Evolutionary conservation across 2,329 filamentous ascomycete genomes (phyloP), one percentile per base, ranked within the genome.

Genomic region (Alternaria angustiovoidea): DNA sequence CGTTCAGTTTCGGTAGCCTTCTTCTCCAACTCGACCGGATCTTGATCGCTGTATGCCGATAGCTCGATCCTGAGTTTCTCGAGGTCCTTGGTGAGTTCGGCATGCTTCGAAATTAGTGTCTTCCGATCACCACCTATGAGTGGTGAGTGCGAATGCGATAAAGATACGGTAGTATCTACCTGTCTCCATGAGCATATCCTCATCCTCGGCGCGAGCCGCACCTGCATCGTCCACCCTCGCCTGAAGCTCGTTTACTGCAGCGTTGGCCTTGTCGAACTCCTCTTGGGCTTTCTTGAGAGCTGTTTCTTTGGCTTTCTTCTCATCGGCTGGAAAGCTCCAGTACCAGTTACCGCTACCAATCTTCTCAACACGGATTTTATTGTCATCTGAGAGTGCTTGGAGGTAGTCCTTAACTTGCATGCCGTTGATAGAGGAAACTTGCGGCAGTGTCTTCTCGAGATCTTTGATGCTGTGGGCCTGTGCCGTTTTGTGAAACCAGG

Each of bases 291-390:
- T 76, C 3, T 70, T 72, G 26, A 82, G 71, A 7, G 71, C 69
- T 42, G 61, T 65, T 58, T 85, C 78, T 57, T 78, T 80, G 18
- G 77, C 74, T 48, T 82, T 83, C 71, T 81, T 84, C 69, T 86
- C 86, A 54, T 89, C 87, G 28, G 83, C 86, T 18, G 78, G 81
- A 72, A 90, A 91, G 64, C 83, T 85, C 89, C 89, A 91, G 78
- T 90, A 91, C 88, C 88, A 91, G 74, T 91, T 91, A 28, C 87
- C 88, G 64, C 83, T 88, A 43, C 88, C 89, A 68, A 91, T 91
- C 75, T 90, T 91, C 79, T 91, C 88, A 28, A 89, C 85, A 18
- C 84, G 83, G 62, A 91, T 85, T 67, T 85, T 83, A 68, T 81
- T 82, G 57, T 91, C 89, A 68, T 90, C 87, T 8, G 81, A 79